phyloP scores from a whole-genome alignment of 257 asterid genomes.

The Ehretia macrophylla region DNA sequence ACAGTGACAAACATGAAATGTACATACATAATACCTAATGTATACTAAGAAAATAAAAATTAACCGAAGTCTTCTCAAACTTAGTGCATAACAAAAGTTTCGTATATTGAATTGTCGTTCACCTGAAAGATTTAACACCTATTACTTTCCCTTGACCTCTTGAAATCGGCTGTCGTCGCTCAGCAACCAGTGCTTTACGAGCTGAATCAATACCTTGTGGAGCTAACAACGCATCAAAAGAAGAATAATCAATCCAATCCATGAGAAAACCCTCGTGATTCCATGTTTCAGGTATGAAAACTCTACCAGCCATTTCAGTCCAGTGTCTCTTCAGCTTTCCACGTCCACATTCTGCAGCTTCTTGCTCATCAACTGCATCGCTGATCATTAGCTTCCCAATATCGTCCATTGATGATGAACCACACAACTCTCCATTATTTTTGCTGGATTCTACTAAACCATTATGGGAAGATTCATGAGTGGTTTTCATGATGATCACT shows the following conservation, averaged over 20 bases:
- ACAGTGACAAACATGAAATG: too few relatives aligned
- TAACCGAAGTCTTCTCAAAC: too few relatives aligned
- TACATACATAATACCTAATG: too few relatives aligned
- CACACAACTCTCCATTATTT: background rate
- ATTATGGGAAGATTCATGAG: background rate
- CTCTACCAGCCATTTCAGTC: constrained; percentile 16
- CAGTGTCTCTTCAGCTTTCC: constrained; percentile 19
- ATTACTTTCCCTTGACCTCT: background rate
- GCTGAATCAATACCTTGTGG: constrained; percentile 32
- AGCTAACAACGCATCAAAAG: constrained; percentile 34
- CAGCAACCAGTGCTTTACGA: constrained; percentile 31
- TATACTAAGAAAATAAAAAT: too few relatives aligned
- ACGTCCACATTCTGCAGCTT: background rate
- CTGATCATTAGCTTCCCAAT: background rate
- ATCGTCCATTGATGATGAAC: background rate
- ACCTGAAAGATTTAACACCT: background rate
- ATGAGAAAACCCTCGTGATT: constrained; percentile 30
- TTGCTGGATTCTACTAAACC: too few relatives aligned
- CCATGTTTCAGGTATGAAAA: constrained; percentile 37
- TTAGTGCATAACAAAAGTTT: background rate
- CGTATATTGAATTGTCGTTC: background rate
- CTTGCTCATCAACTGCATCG: constrained; percentile 7
- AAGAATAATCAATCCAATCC: constrained; percentile 38
- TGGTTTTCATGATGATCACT: background rate
- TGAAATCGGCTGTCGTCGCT: constrained; percentile 6